A percentile compares a stretch with the other conserved stretches of the same genome.
These are phyloP conservation scores for Quercus suber DNA, from an alignment of 306 rosid species.

Conservation along the genomic window DNA sequence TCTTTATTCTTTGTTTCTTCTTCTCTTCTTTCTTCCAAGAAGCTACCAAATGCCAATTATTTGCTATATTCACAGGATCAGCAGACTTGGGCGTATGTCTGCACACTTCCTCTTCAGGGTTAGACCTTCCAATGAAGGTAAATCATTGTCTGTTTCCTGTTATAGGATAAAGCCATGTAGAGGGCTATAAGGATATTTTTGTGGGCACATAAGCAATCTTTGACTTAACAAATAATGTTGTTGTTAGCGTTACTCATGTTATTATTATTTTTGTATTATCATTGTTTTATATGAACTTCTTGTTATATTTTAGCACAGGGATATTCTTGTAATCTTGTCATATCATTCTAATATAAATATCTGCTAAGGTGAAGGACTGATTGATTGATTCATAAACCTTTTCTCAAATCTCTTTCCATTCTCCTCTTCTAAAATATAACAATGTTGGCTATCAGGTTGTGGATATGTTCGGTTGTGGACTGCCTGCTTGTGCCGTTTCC, in stretches of 20 bases:
- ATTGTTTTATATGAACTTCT: too few species aligned
- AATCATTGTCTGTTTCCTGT: constrained; percentile 1
- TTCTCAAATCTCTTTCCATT: constrained; percentile 1
- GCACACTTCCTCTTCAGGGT: constrained; percentile 95
- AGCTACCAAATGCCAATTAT: constrained; percentile 14
- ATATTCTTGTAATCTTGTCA: too few species aligned
- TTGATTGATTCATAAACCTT: too few species aligned
- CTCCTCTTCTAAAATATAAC: background rate
- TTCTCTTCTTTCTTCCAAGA: background rate
- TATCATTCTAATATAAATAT: too few species aligned
- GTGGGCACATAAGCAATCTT: background rate
- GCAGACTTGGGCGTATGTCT: constrained; percentile 93
- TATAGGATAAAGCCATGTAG: background rate
- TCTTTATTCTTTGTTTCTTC: constrained; percentile 17
- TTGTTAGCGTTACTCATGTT: background rate
- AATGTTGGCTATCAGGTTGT: constrained; percentile 55
- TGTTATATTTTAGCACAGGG: too few species aligned
- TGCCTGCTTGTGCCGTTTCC: constrained; percentile 97
- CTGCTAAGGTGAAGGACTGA: too few species aligned
- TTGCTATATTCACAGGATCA: constrained; percentile 60
- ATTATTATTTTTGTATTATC: too few species aligned
- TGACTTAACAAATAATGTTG: background rate
- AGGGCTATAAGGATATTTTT: background rate
- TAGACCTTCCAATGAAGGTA: constrained; percentile 99
- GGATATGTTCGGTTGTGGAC: constrained; percentile 99